Evolutionary conservation across 331 rosid genomes (phyloP).

Genomic region (Erythrophleum ivorense): DNA sequence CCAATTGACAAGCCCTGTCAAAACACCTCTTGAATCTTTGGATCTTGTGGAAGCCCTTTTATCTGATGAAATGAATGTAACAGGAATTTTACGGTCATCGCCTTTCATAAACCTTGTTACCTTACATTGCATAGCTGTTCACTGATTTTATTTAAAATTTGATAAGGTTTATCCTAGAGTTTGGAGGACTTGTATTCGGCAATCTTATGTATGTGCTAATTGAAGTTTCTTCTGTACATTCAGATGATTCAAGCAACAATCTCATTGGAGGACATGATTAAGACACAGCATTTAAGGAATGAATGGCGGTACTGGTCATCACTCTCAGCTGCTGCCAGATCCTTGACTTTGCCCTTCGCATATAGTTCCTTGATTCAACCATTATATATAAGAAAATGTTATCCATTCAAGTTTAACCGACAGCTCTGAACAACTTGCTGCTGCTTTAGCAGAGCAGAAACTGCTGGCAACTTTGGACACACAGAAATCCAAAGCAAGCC

Average conservation of each 20-base stretch:
- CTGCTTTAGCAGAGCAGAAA: slow-evolving; percentile 10
- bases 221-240: background rate
- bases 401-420: slow-evolving; percentile 57
- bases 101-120: no score
- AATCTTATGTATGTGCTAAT: slow-evolving; percentile 9
- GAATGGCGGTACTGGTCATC: slow-evolving; percentile 99
- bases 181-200: background rate
- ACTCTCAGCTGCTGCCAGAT: slow-evolving; percentile 92
- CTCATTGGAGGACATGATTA: background rate
- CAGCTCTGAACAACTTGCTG: slow-evolving; percentile 55
- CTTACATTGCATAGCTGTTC: background rate
- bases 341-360: slow-evolving; percentile 76
- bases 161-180: no score
- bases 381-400: slow-evolving; percentile 72
- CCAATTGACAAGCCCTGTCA: no score
- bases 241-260: no score
- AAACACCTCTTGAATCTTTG: no score
- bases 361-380: slow-evolving; percentile 87
- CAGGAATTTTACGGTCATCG: no score
- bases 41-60: no score
- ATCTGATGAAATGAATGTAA: no score
- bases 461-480: no score
- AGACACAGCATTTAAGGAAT: slow-evolving; percentile 71
- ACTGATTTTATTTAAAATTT: background rate
- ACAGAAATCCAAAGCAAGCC: no score